Conservation (phyloP, 1,139 yeast genomes). For the Suhomyces atakaporum region DNA sequence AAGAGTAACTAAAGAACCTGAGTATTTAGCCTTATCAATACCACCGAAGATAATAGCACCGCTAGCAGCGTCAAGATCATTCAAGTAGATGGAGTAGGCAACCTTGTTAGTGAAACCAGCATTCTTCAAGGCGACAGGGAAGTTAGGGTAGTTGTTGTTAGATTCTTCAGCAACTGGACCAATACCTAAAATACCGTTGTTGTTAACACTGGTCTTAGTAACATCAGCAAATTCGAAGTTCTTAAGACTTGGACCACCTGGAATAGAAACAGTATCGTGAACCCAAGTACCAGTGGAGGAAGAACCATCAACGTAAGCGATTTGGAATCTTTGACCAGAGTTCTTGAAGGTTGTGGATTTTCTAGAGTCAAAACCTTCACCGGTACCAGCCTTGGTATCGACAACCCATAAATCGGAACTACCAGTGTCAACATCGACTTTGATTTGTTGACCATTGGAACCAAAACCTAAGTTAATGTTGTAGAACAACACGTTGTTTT, state of each 20-base stretch:
- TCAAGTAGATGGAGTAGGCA: slow-evolving; percentile 38
- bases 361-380: slow-evolving; percentile 8
- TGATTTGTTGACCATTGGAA: slow-evolving; percentile 11
- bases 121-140: slow-evolving; percentile 15
- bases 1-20: slow-evolving; percentile 17
- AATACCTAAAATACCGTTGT: slow-evolving; percentile 27
- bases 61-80: slow-evolving; percentile 36
- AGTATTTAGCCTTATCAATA: slow-evolving; percentile 53
- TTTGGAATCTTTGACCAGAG: slow-evolving; percentile 12
- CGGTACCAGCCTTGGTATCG: not conserved
- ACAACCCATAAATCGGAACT: slow-evolving; percentile 25
- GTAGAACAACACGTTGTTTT: slow-evolving; percentile 9
- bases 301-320: slow-evolving; percentile 21
- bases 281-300: slow-evolving; percentile 21
- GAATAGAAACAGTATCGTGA: slow-evolving; percentile 18
- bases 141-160: slow-evolving; percentile 16
- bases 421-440: slow-evolving; percentile 23
- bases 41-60: slow-evolving; percentile 62
- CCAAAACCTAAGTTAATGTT: slow-evolving; percentile 13
- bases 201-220: slow-evolving; percentile 16
- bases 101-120: slow-evolving; percentile 12
- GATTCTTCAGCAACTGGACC: slow-evolving; percentile 17
- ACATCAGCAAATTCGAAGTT: slow-evolving; percentile 24
- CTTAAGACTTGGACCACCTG: slow-evolving; percentile 15
- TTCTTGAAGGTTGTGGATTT: slow-evolving; percentile 7